A percentile compares a stretch with the other conserved stretches of the same genome.
Evolutionary conservation across 1,139 yeast genomes (phyloP).

Genomic region (Yamadazyma songkhlaensis): DNA sequence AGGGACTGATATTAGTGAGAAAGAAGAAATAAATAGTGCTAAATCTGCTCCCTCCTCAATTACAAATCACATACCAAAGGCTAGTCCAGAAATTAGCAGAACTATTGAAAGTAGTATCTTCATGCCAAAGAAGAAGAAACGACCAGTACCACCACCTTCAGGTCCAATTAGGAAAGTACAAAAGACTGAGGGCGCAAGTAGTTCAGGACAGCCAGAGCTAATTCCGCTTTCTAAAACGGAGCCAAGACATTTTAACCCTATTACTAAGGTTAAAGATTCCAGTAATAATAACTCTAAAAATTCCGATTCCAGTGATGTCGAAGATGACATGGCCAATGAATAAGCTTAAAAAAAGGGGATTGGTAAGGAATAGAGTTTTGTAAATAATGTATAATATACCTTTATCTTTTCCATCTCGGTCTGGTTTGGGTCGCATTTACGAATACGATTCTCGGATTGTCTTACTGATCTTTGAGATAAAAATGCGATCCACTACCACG

Average conservation of each 20-base stretch:
- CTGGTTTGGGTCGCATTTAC: slow-evolving; percentile 1
- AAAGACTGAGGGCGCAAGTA: background rate
- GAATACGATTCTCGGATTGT: background rate
- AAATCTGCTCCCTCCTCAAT: too few species aligned
- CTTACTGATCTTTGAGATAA: slow-evolving; percentile 6
- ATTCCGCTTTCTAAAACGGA: slow-evolving; percentile 1
- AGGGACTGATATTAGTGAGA: too few species aligned
- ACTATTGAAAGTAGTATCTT: slow-evolving; percentile 6
- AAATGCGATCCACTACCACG: slow-evolving; percentile 1
- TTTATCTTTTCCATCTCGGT: slow-evolving; percentile 5
- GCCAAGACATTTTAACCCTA: slow-evolving; percentile 1
- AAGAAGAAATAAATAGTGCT: too few species aligned
- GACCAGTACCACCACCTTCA: background rate
- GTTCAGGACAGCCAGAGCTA: background rate
- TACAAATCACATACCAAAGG: too few species aligned
- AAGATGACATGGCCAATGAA: slow-evolving; percentile 20
- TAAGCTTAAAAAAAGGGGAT: slow-evolving; percentile 8
- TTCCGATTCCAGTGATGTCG: slow-evolving; percentile 27
- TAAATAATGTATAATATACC: slow-evolving; percentile 1
- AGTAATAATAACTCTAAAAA: slow-evolving; percentile 6
- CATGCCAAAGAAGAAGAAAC: slow-evolving; percentile 10
- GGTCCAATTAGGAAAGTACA: background rate
- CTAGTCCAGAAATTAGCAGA: background rate
- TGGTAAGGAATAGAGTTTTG: too few species aligned
- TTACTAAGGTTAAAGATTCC: background rate